Conservation (phyloP, 2,329 filamentous ascomycete species). For the Fusarium burgessii region DNA sequence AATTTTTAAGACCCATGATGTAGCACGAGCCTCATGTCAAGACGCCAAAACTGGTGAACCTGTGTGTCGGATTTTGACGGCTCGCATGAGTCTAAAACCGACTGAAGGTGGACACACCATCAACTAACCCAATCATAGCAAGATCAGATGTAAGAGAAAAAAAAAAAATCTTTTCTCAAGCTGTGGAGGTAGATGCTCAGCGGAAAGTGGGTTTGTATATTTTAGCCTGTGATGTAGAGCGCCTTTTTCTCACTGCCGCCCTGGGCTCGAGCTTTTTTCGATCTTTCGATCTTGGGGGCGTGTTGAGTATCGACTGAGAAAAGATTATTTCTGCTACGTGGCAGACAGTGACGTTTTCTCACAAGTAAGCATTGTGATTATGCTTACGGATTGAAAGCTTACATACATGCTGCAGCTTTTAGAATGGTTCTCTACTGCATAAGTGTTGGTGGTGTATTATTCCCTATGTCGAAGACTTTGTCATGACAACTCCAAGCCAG, state of each 20-base stretch:
- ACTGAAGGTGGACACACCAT: conserved; percentile 5
- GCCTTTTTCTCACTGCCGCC: conserved; percentile 30
- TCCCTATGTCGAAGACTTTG: conserved; percentile 5
- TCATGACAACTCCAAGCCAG: conserved; percentile 36
- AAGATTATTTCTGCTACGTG: not conserved
- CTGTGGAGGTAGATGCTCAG: conserved; percentile 33
- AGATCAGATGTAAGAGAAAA: conserved; percentile 18
- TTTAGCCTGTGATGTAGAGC: conserved; percentile 27
- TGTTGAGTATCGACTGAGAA: conserved; percentile 10
- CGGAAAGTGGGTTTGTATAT: conserved; percentile 33
- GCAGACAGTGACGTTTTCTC: not conserved
- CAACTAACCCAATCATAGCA: conserved; percentile 27
- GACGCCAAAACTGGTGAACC: conserved; percentile 18
- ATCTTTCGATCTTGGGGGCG: conserved; percentile 17
- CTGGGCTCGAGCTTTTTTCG: conserved; percentile 21
- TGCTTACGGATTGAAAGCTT: conserved; percentile 1
- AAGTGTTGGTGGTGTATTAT: not conserved
- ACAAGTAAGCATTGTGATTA: conserved; percentile 1
- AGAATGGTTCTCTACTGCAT: conserved; percentile 6
- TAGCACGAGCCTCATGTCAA: conserved; percentile 24
- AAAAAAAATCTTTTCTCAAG: conserved; percentile 34
- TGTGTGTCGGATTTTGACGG: conserved; percentile 26
- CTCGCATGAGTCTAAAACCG: conserved; percentile 19
- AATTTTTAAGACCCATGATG: conserved; percentile 13
- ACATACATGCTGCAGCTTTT: conserved; percentile 16